These are phyloP conservation scores for Clonostachys sp. DNA, from an alignment of 2,329 filamentous ascomycete species.

Conservation along the genomic window DNA sequence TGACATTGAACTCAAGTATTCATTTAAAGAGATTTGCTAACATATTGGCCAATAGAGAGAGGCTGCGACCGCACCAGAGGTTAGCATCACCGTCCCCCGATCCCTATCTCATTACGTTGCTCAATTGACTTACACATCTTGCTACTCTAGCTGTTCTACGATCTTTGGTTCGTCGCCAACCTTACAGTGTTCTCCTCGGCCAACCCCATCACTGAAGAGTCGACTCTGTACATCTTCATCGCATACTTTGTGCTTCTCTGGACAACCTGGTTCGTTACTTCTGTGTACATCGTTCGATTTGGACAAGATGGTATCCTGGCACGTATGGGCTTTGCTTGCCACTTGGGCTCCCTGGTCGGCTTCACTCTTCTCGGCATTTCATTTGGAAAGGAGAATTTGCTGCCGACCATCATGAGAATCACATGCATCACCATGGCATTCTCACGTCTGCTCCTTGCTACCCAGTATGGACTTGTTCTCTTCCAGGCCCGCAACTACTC, in stretches of 20 bases:
- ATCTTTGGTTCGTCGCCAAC: slow-evolving; percentile 49
- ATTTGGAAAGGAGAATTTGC: slow-evolving; percentile 30
- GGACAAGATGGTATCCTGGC: slow-evolving; percentile 60
- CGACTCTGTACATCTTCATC: slow-evolving; percentile 24
- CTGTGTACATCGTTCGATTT: slow-evolving; percentile 62
- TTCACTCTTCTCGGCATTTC: slow-evolving; percentile 55
- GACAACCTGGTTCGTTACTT: slow-evolving; percentile 64
- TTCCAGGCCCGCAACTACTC: slow-evolving; percentile 35
- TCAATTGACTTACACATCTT: slow-evolving; percentile 13
- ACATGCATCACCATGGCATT: slow-evolving; percentile 45
- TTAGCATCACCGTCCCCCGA: neutral
- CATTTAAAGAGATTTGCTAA: no score
- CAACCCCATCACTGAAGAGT: slow-evolving; percentile 20
- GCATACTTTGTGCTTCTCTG: slow-evolving; percentile 46
- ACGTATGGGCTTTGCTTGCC: slow-evolving; percentile 50
- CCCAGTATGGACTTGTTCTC: slow-evolving; percentile 46
- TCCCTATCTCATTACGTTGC: no score
- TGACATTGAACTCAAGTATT: no score
- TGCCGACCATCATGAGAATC: slow-evolving; percentile 26
- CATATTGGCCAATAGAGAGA: neutral
- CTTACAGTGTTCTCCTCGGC: slow-evolving; percentile 50
- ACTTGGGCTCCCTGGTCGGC: slow-evolving; percentile 61
- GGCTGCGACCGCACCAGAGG: neutral
- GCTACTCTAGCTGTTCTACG: slow-evolving; percentile 27
- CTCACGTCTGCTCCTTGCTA: slow-evolving; percentile 44